phyloP scores from a whole-genome alignment of 23 red algal genomes.

The Gracilaria domingensis region DNA sequence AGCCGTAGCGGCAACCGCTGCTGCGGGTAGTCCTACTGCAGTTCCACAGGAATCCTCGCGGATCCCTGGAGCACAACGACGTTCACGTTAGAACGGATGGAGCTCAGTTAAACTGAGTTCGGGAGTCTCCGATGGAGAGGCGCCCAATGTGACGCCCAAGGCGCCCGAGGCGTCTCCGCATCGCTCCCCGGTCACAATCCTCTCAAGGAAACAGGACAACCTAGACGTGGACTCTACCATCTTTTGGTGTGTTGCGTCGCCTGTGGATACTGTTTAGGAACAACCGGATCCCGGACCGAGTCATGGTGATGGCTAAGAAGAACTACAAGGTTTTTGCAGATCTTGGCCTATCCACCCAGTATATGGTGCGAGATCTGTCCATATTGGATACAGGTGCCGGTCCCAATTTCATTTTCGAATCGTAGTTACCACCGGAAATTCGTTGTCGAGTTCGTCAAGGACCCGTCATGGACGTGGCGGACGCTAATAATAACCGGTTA shows the following conservation, averaged over 20 bases:
- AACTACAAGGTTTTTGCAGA: not conserved
- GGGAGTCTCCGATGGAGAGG: not conserved
- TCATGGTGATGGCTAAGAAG: not conserved
- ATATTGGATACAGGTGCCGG: constrained; percentile 12
- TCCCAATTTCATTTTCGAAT: not conserved
- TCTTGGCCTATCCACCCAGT: not conserved
- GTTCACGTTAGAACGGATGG: too few species aligned
- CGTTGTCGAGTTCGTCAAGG: not conserved
- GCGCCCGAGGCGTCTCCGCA: not conserved
- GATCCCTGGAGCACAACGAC: too few species aligned
- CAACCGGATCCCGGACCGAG: not conserved
- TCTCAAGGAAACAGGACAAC: not conserved
- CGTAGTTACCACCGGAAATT: not conserved
- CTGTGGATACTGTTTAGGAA: not conserved
- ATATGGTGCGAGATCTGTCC: not conserved
- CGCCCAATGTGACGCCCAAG: not conserved
- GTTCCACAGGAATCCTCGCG: too few species aligned
- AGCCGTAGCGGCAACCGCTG: too few species aligned
- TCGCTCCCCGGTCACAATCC: not conserved
- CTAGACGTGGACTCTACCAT: not conserved
- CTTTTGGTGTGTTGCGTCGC: not conserved
- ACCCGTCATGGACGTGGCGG: not conserved
- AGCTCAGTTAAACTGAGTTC: not conserved
- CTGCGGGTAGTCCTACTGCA: too few species aligned
- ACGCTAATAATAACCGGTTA: not conserved